Conservation (phyloP, 2,329 filamentous ascomycete species). For the Colletotrichum kahawae region DNA sequence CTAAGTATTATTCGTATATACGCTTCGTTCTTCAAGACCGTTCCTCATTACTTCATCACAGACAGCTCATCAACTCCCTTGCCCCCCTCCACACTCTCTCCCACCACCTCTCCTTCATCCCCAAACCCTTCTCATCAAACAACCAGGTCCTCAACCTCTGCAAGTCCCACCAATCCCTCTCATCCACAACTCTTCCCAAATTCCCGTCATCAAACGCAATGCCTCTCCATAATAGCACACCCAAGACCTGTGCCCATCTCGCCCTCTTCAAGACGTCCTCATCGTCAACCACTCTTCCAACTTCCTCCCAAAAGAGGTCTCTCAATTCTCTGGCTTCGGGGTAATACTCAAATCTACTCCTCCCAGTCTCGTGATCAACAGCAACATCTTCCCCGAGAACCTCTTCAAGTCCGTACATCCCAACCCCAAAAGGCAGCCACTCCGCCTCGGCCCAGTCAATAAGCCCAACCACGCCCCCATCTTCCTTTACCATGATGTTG, state of each 20-base stretch:
- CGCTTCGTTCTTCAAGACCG: background rate
- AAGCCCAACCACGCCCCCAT: slow-evolving; percentile 48
- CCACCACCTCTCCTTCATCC: background rate
- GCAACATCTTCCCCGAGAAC: slow-evolving; percentile 53
- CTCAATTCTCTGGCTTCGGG: slow-evolving; percentile 47
- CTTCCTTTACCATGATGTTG: slow-evolving; percentile 58
- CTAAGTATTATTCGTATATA: background rate
- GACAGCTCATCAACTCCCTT: background rate
- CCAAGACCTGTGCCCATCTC: slow-evolving; percentile 50
- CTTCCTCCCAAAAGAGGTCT: slow-evolving; percentile 52
- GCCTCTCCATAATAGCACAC: slow-evolving; percentile 67
- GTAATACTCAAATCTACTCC: slow-evolving; percentile 48
- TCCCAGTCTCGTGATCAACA: background rate
- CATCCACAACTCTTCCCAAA: slow-evolving; percentile 62
- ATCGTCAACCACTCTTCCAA: slow-evolving; percentile 37
- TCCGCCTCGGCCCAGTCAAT: slow-evolving; percentile 72
- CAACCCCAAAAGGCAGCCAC: slow-evolving; percentile 62
- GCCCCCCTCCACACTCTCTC: background rate
- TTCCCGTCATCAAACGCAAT: slow-evolving; percentile 67
- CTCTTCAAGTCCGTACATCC: slow-evolving; percentile 66
- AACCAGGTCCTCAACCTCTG: slow-evolving; percentile 45
- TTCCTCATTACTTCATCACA: background rate
- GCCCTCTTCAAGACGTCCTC: slow-evolving; percentile 36
- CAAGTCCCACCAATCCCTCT: slow-evolving; percentile 58
- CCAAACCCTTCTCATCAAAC: background rate